Conservation (phyloP, 306 rosid genomes). For the Pachyrhizus erosus region DNA sequence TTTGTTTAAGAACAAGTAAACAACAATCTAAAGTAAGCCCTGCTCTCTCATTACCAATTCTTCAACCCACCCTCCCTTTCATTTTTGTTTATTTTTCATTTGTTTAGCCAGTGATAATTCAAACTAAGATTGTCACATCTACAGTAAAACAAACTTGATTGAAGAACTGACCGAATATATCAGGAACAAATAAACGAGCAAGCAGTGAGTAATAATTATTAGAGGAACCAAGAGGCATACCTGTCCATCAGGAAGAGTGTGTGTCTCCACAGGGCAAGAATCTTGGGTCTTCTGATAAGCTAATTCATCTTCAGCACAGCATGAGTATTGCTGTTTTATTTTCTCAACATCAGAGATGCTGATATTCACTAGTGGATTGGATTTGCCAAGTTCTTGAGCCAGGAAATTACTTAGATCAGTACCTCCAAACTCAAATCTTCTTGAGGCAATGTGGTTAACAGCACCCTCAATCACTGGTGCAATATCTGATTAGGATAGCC, state of each 20-base stretch:
- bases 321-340: conserved; percentile 83
- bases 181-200: conserved; percentile 32
- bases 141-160: conserved; percentile 21
- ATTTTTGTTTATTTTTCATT: conserved; percentile 17
- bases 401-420: conserved; percentile 81
- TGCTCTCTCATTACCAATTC: not conserved
- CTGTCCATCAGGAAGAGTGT: conserved; percentile 99
- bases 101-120: conserved; percentile 2
- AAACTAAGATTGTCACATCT: not conserved
- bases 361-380: conserved; percentile 76
- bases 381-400: conserved; percentile 86
- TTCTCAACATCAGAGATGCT: conserved; percentile 82
- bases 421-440: conserved; percentile 97
- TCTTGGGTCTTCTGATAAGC: conserved; percentile 72
- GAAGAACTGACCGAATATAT: conserved; percentile 24
- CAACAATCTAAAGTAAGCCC: conserved; percentile 22
- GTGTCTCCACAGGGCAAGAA: conserved; percentile 76
- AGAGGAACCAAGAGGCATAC: conserved; percentile 53
- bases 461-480: conserved; percentile 99
- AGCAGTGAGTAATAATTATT: conserved; percentile 6
- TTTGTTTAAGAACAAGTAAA: conserved; percentile 14
- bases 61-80: conserved; percentile 15
- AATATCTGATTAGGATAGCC: conserved; percentile 66
- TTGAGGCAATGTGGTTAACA: conserved; percentile 95
- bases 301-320: conserved; percentile 93